A percentile compares a stretch with the other conserved stretches of the same genome.
Conservation (phyloP, 345 rosid genomes). For the Boechera retrofracta region DNA sequence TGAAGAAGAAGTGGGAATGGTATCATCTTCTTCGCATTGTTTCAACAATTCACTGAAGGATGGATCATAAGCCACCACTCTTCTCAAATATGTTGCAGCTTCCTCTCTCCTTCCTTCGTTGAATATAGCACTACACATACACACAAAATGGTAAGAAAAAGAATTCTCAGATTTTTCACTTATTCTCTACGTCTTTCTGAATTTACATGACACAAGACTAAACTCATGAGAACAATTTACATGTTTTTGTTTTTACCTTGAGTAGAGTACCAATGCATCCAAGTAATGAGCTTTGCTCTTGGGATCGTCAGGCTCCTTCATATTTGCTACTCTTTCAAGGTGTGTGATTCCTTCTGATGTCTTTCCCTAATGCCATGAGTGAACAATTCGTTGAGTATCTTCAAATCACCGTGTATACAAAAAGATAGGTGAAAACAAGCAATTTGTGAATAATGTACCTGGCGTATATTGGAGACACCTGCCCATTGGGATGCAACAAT, state of each 20-base stretch:
- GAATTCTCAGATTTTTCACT: background rate
- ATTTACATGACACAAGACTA: background rate
- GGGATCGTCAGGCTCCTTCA: conserved; percentile 77
- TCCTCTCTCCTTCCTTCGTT: conserved; percentile 71
- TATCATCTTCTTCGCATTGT: conserved; percentile 62
- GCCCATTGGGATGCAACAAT: conserved; percentile 86
- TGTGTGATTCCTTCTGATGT: conserved; percentile 69
- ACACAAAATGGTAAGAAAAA: background rate
- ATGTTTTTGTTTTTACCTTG: conserved; percentile 53
- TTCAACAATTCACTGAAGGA: conserved; percentile 55
- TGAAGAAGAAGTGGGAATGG: conserved; percentile 26
- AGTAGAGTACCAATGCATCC: conserved; percentile 67
- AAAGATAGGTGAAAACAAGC: background rate
- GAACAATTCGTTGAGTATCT: conserved; percentile 2
- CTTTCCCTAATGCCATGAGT: conserved; percentile 61
- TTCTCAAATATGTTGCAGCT: conserved; percentile 64
- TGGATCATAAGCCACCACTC: conserved; percentile 72
- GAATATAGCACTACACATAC: conserved; percentile 59
- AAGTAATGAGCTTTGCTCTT: conserved; percentile 74
- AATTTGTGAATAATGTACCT: conserved; percentile 50
- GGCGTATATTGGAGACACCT: conserved; percentile 66
- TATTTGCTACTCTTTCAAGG: conserved; percentile 68
- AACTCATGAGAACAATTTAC: background rate
- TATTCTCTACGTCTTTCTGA: background rate
- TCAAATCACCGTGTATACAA: background rate